Percentiles rank a stretch among this genome's conserved stretches.
phyloP scores from a whole-genome alignment of 2,329 filamentous ascomycete species.

The Thelonectria blattea region DNA sequence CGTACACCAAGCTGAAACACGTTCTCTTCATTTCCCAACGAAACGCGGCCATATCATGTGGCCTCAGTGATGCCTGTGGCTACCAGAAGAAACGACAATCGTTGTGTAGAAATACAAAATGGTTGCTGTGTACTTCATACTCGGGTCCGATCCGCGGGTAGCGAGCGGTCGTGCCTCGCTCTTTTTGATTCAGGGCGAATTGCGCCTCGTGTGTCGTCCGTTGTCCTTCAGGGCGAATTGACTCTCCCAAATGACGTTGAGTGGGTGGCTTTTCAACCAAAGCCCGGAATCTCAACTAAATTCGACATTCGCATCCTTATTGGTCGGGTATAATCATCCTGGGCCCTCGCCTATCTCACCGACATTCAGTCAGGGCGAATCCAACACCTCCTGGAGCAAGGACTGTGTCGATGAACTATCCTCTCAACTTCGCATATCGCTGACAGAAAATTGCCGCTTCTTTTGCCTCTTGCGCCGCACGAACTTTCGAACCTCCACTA shows the following conservation, averaged over 20 bases:
- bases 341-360: neutral
- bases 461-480: neutral
- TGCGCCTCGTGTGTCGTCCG: neutral
- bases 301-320: neutral
- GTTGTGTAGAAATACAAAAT: too few relatives aligned
- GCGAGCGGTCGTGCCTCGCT: neutral
- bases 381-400: neutral
- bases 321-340: neutral
- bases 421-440: neutral
- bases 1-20: neutral
- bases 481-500: neutral
- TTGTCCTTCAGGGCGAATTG: neutral
- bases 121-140: neutral
- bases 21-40: neutral
- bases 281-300: neutral
- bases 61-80: neutral
- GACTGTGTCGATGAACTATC: neutral
- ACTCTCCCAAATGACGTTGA: neutral
- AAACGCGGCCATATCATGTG: neutral
- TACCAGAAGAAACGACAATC: neutral
- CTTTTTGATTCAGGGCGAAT: neutral
- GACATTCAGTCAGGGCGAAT: neutral
- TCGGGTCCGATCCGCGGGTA: neutral
- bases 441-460: neutral
- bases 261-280: neutral